Evolutionary conservation across 2,329 filamentous ascomycete genomes (phyloP).

Genomic region (Oidium heveae): DNA sequence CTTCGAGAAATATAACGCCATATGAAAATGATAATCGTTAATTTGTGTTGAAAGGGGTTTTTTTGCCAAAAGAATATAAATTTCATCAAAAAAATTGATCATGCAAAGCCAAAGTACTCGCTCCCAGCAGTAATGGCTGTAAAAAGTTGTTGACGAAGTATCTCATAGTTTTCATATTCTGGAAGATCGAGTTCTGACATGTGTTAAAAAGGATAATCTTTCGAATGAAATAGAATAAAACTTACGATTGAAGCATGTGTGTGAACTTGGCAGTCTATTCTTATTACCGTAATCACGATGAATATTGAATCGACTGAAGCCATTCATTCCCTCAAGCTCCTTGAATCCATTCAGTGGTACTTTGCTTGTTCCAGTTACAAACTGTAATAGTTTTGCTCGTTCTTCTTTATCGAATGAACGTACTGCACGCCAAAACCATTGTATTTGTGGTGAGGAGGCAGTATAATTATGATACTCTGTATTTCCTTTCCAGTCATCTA

Average conservation of each 20-base stretch:
- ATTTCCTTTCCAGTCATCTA: slow-evolving; percentile 98
- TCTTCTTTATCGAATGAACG: slow-evolving; percentile 98
- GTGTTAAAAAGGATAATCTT: slow-evolving; percentile 7
- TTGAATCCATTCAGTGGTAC: slow-evolving; percentile 97
- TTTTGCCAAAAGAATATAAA: slow-evolving; percentile 6
- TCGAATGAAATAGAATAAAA: slow-evolving; percentile 11
- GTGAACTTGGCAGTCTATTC: slow-evolving; percentile 80
- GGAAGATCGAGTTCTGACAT: slow-evolving; percentile 75
- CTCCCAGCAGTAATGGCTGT: slow-evolving; percentile 95
- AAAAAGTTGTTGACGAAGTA: slow-evolving; percentile 62
- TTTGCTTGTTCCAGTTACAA: slow-evolving; percentile 95
- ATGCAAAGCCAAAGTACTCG: slow-evolving; percentile 95
- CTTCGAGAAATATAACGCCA: slow-evolving; percentile 7
- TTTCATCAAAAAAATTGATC: slow-evolving; percentile 14
- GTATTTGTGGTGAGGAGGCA: slow-evolving; percentile 80
- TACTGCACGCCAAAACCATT: slow-evolving; percentile 98
- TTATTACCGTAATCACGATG: slow-evolving; percentile 95
- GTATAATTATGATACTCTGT: slow-evolving; percentile 98
- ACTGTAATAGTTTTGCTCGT: slow-evolving; percentile 85
- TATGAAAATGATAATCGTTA: slow-evolving; percentile 14
- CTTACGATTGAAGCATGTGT: slow-evolving; percentile 99
- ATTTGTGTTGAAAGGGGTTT: slow-evolving; percentile 8
- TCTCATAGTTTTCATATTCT: slow-evolving; percentile 92
- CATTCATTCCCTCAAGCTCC: slow-evolving; percentile 98
- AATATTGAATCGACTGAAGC: slow-evolving; percentile 93